Evolutionary conservation across 148 eudicot genomes (phyloP), one percentile per base, ranked within the genome.

Genomic region (Selenicereus undatus): DNA sequence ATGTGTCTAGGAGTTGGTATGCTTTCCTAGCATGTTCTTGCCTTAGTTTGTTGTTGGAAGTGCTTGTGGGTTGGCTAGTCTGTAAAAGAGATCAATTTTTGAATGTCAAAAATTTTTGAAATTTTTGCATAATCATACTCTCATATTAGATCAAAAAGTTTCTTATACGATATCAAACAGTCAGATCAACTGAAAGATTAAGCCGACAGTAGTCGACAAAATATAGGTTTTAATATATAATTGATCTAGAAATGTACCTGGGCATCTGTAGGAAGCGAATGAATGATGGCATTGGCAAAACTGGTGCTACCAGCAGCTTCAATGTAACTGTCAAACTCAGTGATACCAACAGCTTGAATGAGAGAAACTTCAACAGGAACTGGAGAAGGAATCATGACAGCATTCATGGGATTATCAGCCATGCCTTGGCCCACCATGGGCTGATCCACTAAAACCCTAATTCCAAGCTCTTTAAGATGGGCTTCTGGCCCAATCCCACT

Each of bases 401-500:
- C 85, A 77, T 83, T 87, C 80, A 85, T 86, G n/a, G 93, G 88
- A 42, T 80, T 81, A 81, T 90, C 93, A 14, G 83, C 22, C 89
- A 90, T 85, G 0, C 89, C 87, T 79, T 88, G 90, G 21, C 93
- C 91, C 5, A 89, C 89, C 70, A 74, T 48, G 4, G 90, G 87
- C 3, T 88, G 86, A 76, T 88, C 77, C 11, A 81, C 45, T 9
- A 85, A 26, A 10, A 88, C 86, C 5, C 81, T 45, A 5, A 88
- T 70, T 24, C 85, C 85, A 30, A 77, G 35, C 54, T 88, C 18
- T n/a, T 18, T 80, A 3, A 91, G 86, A 26, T 89, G 86, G 45
- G 81, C 65, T 27, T 11, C 3, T 14, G 91, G 93, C 65, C 93
- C 93, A 73, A 90, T 80, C 4, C 91, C 91, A 77, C 91, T 91